These are phyloP conservation scores for Verbascum thapsus DNA, from an alignment of 257 asterid species.

Conservation along the genomic window DNA sequence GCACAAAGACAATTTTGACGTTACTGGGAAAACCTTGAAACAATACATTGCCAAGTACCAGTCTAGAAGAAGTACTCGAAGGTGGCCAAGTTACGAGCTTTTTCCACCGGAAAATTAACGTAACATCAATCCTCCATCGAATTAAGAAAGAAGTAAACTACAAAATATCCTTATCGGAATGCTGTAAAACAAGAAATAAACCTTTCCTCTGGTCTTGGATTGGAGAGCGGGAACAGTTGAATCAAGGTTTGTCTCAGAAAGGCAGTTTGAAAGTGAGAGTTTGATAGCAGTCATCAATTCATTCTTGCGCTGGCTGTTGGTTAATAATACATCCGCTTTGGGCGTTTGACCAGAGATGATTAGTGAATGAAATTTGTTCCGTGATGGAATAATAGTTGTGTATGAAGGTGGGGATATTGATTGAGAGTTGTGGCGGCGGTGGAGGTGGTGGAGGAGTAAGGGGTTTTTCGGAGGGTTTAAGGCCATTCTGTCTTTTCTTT, in stretches of 20 bases:
- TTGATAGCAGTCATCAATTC: constrained; percentile 58
- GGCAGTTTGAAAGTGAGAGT: constrained; percentile 59
- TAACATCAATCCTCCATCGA: not conserved
- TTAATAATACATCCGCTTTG: constrained; percentile 29
- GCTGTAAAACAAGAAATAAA: constrained; percentile 24
- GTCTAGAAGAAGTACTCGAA: not conserved
- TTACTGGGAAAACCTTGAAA: not conserved
- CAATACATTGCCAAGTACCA: not conserved
- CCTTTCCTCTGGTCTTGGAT: constrained; percentile 92
- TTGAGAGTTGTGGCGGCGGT: constrained; percentile 27
- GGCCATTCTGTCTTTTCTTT: not conserved
- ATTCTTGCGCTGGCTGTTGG: constrained; percentile 45
- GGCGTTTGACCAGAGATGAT: constrained; percentile 36
- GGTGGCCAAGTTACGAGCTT: not conserved
- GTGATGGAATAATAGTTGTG: constrained; percentile 28
- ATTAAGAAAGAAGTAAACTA: too few relatives aligned
- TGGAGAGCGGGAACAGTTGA: constrained; percentile 64
- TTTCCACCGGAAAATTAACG: not conserved
- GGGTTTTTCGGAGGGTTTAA: constrained; percentile 34
- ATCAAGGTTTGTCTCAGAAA: constrained; percentile 82
- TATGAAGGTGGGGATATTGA: constrained; percentile 22
- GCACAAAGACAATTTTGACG: not conserved
- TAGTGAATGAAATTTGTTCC: constrained; percentile 35
- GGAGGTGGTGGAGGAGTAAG: not conserved
- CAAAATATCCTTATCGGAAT: not conserved